Conservation (phyloP, 495 filamentous ascomycete species). For the Pseudotulostoma volvatum region DNA sequence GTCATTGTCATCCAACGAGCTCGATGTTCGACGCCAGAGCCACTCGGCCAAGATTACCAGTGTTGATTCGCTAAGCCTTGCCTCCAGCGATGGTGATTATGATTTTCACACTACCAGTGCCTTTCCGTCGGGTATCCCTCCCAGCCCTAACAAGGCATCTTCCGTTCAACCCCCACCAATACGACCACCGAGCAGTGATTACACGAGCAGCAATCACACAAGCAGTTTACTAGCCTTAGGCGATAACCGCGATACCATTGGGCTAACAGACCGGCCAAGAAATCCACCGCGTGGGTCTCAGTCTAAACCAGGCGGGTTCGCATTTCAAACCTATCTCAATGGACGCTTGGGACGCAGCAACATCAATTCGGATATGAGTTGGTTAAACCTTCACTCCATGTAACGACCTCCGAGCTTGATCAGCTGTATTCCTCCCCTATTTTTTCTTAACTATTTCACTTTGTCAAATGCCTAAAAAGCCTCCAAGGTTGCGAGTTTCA, state of each 20-base stretch:
- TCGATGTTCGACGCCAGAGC: conserved; percentile 19
- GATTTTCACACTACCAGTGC: conserved; percentile 11
- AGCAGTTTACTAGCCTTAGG: too few relatives aligned
- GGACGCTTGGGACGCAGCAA: too few relatives aligned
- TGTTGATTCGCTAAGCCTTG: conserved; percentile 37
- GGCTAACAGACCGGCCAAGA: too few relatives aligned
- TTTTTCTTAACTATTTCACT: too few relatives aligned
- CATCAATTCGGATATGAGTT: conserved; percentile 52
- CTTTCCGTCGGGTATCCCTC: conserved; percentile 37
- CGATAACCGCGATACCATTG: too few relatives aligned
- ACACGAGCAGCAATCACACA: conserved; percentile 40
- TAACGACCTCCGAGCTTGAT: too few relatives aligned
- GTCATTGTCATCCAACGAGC: conserved; percentile 6
- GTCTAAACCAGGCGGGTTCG: too few relatives aligned
- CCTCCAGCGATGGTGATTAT: conserved; percentile 34
- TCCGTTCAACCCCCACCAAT: conserved; percentile 31
- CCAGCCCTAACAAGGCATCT: conserved; percentile 30
- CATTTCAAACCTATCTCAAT: too few relatives aligned
- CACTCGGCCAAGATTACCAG: conserved; percentile 49
- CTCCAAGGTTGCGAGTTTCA: too few relatives aligned
- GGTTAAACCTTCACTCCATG: conserved; percentile 45
- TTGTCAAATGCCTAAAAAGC: too few relatives aligned
- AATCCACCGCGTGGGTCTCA: too few relatives aligned
- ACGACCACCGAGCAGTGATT: conserved; percentile 42
- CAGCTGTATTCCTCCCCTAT: too few relatives aligned